phyloP scores from a whole-genome alignment of 2,329 filamentous ascomycete genomes.

The Rutstroemia sp. region DNA sequence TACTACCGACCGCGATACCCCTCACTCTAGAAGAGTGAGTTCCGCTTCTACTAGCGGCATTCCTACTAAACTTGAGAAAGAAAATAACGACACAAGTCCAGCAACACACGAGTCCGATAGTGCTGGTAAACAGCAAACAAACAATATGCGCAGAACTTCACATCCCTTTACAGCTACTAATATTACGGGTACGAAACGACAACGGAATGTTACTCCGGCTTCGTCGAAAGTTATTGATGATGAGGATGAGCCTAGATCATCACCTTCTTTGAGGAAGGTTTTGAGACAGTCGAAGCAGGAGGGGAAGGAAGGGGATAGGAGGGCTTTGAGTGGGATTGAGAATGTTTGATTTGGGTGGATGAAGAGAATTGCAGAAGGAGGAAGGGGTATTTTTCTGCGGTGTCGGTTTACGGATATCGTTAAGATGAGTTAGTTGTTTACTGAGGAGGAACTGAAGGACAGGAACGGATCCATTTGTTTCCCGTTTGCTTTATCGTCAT shows the following conservation, averaged over 20 bases:
- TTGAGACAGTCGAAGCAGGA: constrained; percentile 16
- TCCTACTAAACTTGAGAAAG: not conserved
- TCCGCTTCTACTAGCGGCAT: not conserved
- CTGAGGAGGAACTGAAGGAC: too few relatives aligned
- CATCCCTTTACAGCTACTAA: constrained; percentile 17
- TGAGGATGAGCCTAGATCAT: constrained; percentile 35
- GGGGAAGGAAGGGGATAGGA: constrained; percentile 12
- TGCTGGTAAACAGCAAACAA: constrained; percentile 2
- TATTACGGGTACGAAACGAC: constrained; percentile 34
- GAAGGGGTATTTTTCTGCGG: too few relatives aligned
- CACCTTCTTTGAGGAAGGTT: constrained; percentile 19
- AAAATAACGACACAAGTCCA: not conserved
- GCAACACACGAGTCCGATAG: not conserved
- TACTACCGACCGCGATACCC: not conserved
- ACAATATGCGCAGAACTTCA: constrained; percentile 10
- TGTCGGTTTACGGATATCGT: too few relatives aligned
- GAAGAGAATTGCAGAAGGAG: too few relatives aligned
- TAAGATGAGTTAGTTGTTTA: too few relatives aligned
- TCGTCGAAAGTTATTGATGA: constrained; percentile 40
- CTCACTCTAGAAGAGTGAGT: constrained; percentile 1
- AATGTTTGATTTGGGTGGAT: constrained; percentile 14
- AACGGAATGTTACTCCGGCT: constrained; percentile 39
- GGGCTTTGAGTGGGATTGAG: constrained; percentile 19
- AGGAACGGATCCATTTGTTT: too few relatives aligned
- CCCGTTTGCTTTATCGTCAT: too few relatives aligned